Conservation (phyloP, 2,329 filamentous ascomycete species). For the Chlorencoelia australis region DNA sequence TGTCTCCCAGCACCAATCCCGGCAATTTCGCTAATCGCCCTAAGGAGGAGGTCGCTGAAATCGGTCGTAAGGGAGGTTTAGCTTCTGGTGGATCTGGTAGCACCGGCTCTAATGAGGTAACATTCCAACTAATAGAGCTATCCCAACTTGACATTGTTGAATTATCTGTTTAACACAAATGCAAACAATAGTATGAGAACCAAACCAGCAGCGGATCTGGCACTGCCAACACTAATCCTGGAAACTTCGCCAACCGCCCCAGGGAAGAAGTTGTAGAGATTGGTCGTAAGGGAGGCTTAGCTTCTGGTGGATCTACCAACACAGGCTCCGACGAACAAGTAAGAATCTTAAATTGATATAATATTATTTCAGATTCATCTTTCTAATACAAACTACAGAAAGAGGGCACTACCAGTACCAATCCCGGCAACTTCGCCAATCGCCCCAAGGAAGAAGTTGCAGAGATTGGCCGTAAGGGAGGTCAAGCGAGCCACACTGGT, state of each 20-base stretch:
- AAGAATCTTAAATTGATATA: too few relatives aligned
- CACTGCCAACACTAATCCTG: constrained; percentile 6
- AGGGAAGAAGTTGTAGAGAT: constrained; percentile 5
- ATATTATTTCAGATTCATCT: too few relatives aligned
- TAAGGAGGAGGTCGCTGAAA: constrained; percentile 4
- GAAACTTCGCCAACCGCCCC: constrained; percentile 9
- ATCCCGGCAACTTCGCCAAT: constrained; percentile 9
- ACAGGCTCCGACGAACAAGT: neutral
- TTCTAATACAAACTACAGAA: too few relatives aligned
- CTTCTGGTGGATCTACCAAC: constrained; percentile 18
- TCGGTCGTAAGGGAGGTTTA: constrained; percentile 5
- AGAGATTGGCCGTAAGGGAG: constrained; percentile 6
- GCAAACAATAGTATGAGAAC: too few relatives aligned
- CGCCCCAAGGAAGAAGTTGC: constrained; percentile 5
- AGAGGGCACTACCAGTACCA: too few relatives aligned
- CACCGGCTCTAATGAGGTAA: neutral
- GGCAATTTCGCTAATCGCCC: constrained; percentile 9
- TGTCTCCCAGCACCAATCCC: constrained; percentile 5
- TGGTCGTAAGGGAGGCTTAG: constrained; percentile 4
- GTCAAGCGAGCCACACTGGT: neutral
- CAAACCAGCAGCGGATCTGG: too few relatives aligned
- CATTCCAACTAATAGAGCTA: too few relatives aligned
- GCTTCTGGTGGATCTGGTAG: constrained; percentile 19
- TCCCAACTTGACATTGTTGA: too few relatives aligned
- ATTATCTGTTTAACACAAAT: too few relatives aligned